phyloP scores from a whole-genome alignment of 2,329 filamentous ascomycete genomes.

The Botrytis tulipae region DNA sequence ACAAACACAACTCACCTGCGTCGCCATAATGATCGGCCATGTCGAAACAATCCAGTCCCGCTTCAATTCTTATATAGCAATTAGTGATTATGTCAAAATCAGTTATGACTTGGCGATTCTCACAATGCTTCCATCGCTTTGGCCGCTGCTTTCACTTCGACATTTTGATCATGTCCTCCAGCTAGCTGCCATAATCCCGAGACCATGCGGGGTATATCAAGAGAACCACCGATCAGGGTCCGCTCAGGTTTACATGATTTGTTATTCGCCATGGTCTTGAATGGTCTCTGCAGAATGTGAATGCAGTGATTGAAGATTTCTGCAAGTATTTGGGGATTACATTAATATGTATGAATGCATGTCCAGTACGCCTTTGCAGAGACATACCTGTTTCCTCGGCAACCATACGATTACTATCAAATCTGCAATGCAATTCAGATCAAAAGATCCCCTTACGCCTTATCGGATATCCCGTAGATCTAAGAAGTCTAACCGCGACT shows the following conservation, averaged over 20 bases:
- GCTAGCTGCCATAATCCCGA: constrained; percentile 28
- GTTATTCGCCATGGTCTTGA: background rate
- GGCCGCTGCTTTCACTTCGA: constrained; percentile 23
- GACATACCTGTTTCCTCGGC: background rate
- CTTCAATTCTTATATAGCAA: constrained; percentile 12
- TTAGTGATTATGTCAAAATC: background rate
- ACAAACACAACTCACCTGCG: constrained; percentile 1
- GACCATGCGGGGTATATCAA: constrained; percentile 26
- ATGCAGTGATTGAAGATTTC: background rate
- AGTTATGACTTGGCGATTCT: background rate
- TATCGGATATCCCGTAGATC: background rate
- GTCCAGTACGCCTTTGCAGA: background rate
- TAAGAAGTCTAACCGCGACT: background rate
- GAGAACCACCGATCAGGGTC: constrained; percentile 13
- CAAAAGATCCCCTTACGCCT: background rate
- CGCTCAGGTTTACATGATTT: background rate
- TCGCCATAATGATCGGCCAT: constrained; percentile 27
- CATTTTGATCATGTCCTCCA: constrained; percentile 26
- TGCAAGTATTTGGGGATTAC: background rate
- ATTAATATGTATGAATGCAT: background rate
- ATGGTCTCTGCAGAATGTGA: background rate
- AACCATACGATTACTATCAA: background rate
- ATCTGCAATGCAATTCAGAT: background rate
- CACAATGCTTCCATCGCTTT: constrained; percentile 24
- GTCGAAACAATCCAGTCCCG: constrained; percentile 25